A percentile compares a stretch with the other conserved stretches of the same genome.
Conservation (phyloP, 2,329 filamentous ascomycete species). For the Fusarium sp. region DNA sequence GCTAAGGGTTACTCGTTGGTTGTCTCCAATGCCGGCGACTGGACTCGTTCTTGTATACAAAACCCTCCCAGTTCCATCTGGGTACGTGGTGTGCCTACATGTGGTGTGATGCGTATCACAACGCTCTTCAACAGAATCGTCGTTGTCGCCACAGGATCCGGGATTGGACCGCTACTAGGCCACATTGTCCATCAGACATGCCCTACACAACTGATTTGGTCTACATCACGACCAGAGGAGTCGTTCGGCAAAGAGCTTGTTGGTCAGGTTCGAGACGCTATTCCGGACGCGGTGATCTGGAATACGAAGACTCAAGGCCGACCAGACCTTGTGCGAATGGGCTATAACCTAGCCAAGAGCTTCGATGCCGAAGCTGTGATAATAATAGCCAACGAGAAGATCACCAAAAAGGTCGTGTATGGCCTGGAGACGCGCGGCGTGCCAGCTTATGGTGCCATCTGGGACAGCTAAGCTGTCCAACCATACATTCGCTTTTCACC, state of each 20-base stretch:
- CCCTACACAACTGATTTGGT: constrained; percentile 73
- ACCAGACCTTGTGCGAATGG: constrained; percentile 63
- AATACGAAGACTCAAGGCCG: constrained; percentile 70
- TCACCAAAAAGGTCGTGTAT: constrained; percentile 75
- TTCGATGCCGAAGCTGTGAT: constrained; percentile 75
- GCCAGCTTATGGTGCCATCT: constrained; percentile 77
- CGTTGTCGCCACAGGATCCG: constrained; percentile 76
- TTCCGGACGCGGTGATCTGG: constrained; percentile 71
- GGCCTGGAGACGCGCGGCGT: constrained; percentile 72
- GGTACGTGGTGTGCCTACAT: constrained; percentile 73
- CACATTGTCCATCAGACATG: constrained; percentile 61
- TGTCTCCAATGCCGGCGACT: constrained; percentile 78
- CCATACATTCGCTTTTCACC: background rate
- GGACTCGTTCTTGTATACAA: constrained; percentile 72
- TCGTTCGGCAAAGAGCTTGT: constrained; percentile 71
- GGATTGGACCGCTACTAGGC: constrained; percentile 75
- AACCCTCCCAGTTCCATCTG: constrained; percentile 70
- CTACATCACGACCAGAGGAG: constrained; percentile 65
- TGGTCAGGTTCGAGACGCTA: constrained; percentile 62
- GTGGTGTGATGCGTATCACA: constrained; percentile 73
- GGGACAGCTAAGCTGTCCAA: constrained; percentile 60
- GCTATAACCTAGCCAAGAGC: constrained; percentile 63
- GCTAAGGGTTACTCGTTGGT: constrained; percentile 70
- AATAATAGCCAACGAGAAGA: constrained; percentile 74
- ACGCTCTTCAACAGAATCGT: constrained; percentile 72